Percentiles rank a stretch among this genome's conserved stretches.
phyloP scores from a whole-genome alignment of 345 rosid species.

The Hypericum androsaemum region DNA sequence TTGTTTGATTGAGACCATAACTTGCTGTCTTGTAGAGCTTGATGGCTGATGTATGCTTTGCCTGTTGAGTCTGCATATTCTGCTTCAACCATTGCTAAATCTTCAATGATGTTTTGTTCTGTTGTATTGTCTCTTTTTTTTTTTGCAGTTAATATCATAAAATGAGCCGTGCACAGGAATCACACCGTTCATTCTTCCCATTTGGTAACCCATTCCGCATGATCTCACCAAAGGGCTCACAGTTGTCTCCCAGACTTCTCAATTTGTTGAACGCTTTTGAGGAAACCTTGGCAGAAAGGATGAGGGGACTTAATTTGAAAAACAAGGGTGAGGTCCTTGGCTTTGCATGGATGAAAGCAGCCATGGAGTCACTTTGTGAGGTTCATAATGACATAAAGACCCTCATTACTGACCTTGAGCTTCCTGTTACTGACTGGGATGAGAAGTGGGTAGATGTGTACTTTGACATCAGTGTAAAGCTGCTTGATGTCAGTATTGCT shows the following conservation, averaged over 20 bases:
- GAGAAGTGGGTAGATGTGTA: constrained; percentile 88
- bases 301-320: constrained; percentile 53
- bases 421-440: constrained; percentile 82
- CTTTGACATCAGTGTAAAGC: constrained; percentile 72
- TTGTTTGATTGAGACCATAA: no score
- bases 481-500: constrained; percentile 69
- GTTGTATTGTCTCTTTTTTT: background rate
- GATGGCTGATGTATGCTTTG: no score
- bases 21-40: no score
- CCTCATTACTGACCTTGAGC: constrained; percentile 65
- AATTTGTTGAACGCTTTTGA: constrained; percentile 50
- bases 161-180: constrained; percentile 79
- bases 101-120: background rate
- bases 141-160: constrained; percentile 27
- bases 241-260: constrained; percentile 43
- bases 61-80: no score
- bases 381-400: constrained; percentile 53
- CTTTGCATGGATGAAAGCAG: constrained; percentile 76
- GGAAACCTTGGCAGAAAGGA: constrained; percentile 46
- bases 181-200: constrained; percentile 58
- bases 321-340: constrained; percentile 51
- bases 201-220: constrained; percentile 84
- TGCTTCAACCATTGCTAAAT: no score
- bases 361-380: constrained; percentile 69
- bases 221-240: constrained; percentile 67